Evolutionary conservation across 208 protist genomes (phyloP).

Genomic region (Spongospora subterranea): DNA sequence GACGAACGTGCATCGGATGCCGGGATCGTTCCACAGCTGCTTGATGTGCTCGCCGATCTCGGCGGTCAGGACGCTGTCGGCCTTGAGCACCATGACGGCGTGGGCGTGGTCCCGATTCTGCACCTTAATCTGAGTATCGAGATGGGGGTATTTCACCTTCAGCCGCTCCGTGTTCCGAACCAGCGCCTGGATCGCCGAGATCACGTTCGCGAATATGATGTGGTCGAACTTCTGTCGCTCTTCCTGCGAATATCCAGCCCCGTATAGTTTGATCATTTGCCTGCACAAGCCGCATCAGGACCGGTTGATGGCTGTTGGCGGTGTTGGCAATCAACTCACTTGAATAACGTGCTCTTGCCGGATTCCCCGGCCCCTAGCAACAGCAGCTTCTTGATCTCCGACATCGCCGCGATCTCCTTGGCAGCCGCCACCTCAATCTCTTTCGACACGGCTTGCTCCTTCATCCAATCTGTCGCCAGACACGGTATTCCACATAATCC

Average conservation of each 20-base stretch:
- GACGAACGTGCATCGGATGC: constrained; percentile 13
- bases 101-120: constrained; percentile 22
- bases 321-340: constrained; percentile 80
- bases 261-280: constrained; percentile 66
- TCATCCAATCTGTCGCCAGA: constrained; percentile 32
- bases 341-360: constrained; percentile 80
- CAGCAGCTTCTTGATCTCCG: constrained; percentile 63
- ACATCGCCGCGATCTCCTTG: background rate
- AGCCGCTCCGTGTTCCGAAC: constrained; percentile 52
- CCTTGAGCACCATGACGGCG: constrained; percentile 20
- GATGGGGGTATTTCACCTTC: constrained; percentile 55
- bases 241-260: constrained; percentile 55
- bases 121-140: constrained; percentile 48
- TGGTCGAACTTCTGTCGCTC: constrained; percentile 51
- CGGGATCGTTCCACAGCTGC: constrained; percentile 59
- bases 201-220: constrained; percentile 62
- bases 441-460: constrained; percentile 39
- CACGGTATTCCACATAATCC: constrained; percentile 12
- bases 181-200: constrained; percentile 58
- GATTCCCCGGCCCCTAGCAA: constrained; percentile 75
- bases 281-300: background rate
- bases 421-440: constrained; percentile 28
- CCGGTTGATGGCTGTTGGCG: no score
- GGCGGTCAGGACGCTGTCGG: background rate
- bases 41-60: constrained; percentile 53